A percentile compares a stretch with the other conserved stretches of the same genome.
These are phyloP conservation scores for Uncinocarpus reesii DNA, from an alignment of 2,329 filamentous ascomycete genomes.

Conservation along the genomic window DNA sequence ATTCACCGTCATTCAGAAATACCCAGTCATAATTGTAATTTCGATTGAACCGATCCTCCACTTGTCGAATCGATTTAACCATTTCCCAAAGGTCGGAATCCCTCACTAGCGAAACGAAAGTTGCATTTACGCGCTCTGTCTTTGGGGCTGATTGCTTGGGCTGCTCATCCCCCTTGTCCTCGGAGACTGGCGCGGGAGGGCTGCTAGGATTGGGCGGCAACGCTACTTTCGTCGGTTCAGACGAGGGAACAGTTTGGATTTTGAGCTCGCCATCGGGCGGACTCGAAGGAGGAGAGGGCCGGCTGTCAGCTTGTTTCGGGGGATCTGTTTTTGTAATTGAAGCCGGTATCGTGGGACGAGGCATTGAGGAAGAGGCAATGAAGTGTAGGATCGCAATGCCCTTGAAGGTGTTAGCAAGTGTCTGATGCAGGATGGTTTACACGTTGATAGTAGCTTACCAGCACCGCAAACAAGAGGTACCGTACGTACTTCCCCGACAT, in stretches of 20 bases:
- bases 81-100: conserved; percentile 96
- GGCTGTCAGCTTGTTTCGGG: conserved; percentile 1
- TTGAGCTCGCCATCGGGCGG: neutral
- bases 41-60: conserved; percentile 96
- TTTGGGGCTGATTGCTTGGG: conserved; percentile 16
- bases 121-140: conserved; percentile 75
- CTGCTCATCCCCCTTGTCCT: neutral
- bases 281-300: neutral
- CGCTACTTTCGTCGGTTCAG: neutral
- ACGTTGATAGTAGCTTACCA: conserved; percentile 49
- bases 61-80: conserved; percentile 83
- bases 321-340: conserved; percentile 10
- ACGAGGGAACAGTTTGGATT: conserved; percentile 1
- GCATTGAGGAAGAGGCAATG: conserved; percentile 52
- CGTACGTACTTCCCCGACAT: conserved; percentile 37
- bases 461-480: conserved; percentile 66
- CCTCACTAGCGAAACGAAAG: conserved; percentile 88
- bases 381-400: conserved; percentile 66
- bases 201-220: neutral
- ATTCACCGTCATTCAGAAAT: conserved; percentile 92
- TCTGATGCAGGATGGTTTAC: neutral
- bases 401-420: conserved; percentile 22
- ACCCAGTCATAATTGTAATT: conserved; percentile 99
- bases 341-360: conserved; percentile 18
- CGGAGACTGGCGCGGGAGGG: neutral